A percentile compares a stretch with the other conserved stretches of the same genome.
Conservation (phyloP, 2,329 filamentous ascomycete species). For the Penicillium rolfsii region DNA sequence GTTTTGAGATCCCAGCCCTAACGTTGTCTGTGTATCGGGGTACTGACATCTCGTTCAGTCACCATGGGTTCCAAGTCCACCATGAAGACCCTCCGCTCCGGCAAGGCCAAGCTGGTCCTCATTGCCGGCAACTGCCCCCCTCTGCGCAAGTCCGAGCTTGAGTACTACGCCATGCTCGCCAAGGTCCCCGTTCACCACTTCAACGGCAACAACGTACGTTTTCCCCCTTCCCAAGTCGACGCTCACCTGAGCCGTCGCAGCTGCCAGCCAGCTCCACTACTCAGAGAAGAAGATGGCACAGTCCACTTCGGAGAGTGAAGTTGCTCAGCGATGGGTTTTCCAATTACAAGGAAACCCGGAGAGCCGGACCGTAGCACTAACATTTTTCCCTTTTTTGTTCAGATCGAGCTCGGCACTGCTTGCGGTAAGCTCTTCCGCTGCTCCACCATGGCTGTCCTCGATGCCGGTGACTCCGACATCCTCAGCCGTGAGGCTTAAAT, state of each 20-base stretch:
- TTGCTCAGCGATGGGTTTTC: slow-evolving; percentile 34
- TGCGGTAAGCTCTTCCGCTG: slow-evolving; percentile 99
- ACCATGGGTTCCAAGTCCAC: slow-evolving; percentile 88
- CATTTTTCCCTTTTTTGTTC: slow-evolving; percentile 33
- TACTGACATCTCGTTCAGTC: slow-evolving; percentile 52
- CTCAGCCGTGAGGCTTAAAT: slow-evolving; percentile 50
- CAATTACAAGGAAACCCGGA: slow-evolving; percentile 26
- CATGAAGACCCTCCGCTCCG: slow-evolving; percentile 86
- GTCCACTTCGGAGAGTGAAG: slow-evolving; percentile 35
- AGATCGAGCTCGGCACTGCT: slow-evolving; percentile 98
- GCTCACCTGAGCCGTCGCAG: slow-evolving; percentile 19
- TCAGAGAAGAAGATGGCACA: slow-evolving; percentile 31
- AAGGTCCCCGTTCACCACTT: slow-evolving; percentile 99
- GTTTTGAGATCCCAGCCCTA: slow-evolving; percentile 7
- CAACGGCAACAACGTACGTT: slow-evolving; percentile 97
- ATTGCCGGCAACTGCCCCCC: slow-evolving; percentile 95
- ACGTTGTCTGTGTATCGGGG: slow-evolving; percentile 6
- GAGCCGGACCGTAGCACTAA: slow-evolving; percentile 31
- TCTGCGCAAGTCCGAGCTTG: slow-evolving; percentile 96
- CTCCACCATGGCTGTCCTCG: slow-evolving; percentile 95
- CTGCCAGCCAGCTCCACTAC: slow-evolving; percentile 33
- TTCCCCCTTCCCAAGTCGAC: slow-evolving; percentile 20
- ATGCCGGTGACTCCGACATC: slow-evolving; percentile 98
- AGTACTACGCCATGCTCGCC: slow-evolving; percentile 90
- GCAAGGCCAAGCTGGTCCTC: slow-evolving; percentile 99